These are phyloP conservation scores for Pseudogymnoascus sp. DNA, from an alignment of 2,329 filamentous ascomycete genomes.

Conservation along the genomic window DNA sequence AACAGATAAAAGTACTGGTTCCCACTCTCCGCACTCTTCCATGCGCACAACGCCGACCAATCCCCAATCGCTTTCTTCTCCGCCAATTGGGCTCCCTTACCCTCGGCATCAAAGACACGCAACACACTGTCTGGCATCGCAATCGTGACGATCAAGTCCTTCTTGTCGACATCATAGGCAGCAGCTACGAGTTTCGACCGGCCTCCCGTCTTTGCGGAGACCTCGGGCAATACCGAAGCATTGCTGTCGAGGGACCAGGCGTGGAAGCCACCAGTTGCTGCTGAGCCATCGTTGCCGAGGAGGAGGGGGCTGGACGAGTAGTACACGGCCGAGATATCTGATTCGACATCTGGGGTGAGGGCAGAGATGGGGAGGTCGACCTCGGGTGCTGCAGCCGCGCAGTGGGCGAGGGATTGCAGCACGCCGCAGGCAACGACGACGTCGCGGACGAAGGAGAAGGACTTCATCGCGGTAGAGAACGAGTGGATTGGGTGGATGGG, in stretches of 20 bases:
- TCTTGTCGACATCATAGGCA: background rate
- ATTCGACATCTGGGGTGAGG: conserved; percentile 31
- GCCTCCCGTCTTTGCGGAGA: conserved; percentile 38
- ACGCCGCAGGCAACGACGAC: background rate
- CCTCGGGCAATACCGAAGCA: conserved; percentile 21
- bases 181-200: conserved; percentile 23
- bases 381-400: background rate
- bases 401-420: background rate
- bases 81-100: conserved; percentile 28
- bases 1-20: conserved; percentile 39
- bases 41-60: conserved; percentile 40
- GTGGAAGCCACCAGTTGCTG: conserved; percentile 36
- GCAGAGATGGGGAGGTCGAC: conserved; percentile 26
- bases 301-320: conserved; percentile 32
- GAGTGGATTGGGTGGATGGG: background rate
- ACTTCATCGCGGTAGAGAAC: background rate
- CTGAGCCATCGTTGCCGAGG: conserved; percentile 38
- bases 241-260: conserved; percentile 29
- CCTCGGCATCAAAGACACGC: conserved; percentile 37
- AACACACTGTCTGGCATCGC: conserved; percentile 31
- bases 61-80: conserved; percentile 34
- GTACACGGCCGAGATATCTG: conserved; percentile 35
- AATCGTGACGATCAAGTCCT: conserved; percentile 20
- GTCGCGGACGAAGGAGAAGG: background rate
- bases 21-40: conserved; percentile 32